Evolutionary conservation across 2,329 filamentous ascomycete genomes (phyloP), one percentile per base, ranked within the genome.

Genomic region (Sporothrix pallida): DNA sequence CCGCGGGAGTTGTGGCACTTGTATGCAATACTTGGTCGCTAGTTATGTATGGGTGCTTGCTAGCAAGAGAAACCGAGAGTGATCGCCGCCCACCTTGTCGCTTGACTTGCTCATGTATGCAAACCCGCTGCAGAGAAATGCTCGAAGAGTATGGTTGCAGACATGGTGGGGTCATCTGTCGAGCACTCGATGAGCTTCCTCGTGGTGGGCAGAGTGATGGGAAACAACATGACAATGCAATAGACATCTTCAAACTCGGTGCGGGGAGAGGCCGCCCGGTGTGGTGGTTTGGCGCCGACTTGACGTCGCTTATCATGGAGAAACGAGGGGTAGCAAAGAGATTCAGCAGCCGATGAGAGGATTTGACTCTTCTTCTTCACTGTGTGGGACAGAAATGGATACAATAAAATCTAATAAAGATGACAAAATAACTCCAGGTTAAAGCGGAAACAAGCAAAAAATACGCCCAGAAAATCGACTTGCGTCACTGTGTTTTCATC

Each of bases 61-160:
- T 6, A 37, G 13, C 13, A 42, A 37, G 17, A 26, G 12, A 2
- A 60, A 37, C 12, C 26, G 8, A 60, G 56, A 7, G 26, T 37
- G 56, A 60, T 60, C 56, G 56, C 56, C 56, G 15, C 12, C 56
- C 13, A 58, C 23, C 56, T 13, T 58, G 56, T 6, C 23, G 56
- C 56, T 58, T 58, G 26, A 58, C 12, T 58, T 31, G 56, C 56
- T 15, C 52, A 17, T 58, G 56, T 58, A 31, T 58, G 23, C 56
- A 31, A 13, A 31, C 23, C 23, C 20, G 56, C 56, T 60, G 26
- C 26, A 37, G 26, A 60, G 56, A 7, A 37, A 37, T 5, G 31
- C 31, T 60, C 26, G 52, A 60, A 37, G 37, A n/a, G 56, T 12
- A n/a, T 60, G 56, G 26, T 60, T 60, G 26, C 56, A 60, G 56